A percentile compares a stretch with the other conserved stretches of the same genome.
Conservation (phyloP, 352 stramenopile species). For the Sclerospora graminicola region DNA sequence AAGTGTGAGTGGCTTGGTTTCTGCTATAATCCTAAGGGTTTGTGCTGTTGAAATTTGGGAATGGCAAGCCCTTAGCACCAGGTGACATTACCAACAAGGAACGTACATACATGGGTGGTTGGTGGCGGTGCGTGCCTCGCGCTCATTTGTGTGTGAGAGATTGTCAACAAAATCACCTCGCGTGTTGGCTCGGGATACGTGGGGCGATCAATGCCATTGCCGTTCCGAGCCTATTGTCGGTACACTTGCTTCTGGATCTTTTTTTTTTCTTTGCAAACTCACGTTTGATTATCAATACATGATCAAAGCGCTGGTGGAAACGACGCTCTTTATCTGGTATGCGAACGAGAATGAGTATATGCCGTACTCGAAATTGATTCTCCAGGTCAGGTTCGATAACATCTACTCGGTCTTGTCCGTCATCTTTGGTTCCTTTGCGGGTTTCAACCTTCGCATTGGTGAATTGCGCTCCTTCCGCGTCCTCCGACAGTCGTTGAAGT, state of each 20-base stretch:
- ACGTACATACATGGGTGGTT: constrained; percentile 57
- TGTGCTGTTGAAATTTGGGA: constrained; percentile 41
- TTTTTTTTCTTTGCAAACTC: constrained; percentile 61
- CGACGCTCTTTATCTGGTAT: constrained; percentile 82
- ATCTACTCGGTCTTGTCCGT: constrained; percentile 79
- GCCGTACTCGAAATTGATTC: constrained; percentile 75
- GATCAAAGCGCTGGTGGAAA: constrained; percentile 73
- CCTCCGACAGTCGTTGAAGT: constrained; percentile 76
- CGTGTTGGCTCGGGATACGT: constrained; percentile 64
- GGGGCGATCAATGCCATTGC: constrained; percentile 62
- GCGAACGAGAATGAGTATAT: constrained; percentile 61
- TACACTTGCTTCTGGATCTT: constrained; percentile 81
- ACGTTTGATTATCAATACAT: constrained; percentile 83
- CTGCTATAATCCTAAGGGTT: too few species aligned
- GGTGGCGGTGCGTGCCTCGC: constrained; percentile 32
- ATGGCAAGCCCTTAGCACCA: constrained; percentile 14
- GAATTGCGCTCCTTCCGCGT: constrained; percentile 82
- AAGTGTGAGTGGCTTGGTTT: too few species aligned
- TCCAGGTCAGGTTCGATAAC: constrained; percentile 78
- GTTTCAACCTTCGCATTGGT: constrained; percentile 83
- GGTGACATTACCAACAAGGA: constrained; percentile 19
- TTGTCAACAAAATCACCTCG: constrained; percentile 63
- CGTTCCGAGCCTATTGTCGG: constrained; percentile 52
- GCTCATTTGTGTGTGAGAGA: constrained; percentile 47
- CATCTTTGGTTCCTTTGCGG: constrained; percentile 67